Percentiles rank a stretch among this genome's conserved stretches.
Conservation (phyloP, 2,329 filamentous ascomycete genomes). For the Onygena corvina region DNA sequence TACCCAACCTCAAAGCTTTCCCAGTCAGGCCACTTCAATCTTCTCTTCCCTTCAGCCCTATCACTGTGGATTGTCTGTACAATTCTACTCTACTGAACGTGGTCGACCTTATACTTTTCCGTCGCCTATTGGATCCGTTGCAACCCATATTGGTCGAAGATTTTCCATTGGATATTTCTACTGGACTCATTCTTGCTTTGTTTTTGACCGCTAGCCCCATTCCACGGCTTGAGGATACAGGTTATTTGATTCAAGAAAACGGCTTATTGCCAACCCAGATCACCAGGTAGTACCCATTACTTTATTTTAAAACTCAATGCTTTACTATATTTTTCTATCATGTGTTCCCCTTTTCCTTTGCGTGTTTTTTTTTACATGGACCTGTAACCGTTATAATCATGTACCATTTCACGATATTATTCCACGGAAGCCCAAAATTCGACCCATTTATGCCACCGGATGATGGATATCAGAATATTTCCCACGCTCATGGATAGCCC, state of each 20-base stretch:
- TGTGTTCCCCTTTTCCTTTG: conserved; percentile 12
- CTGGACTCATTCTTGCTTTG: conserved; percentile 14
- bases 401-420: conserved; percentile 6
- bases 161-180: conserved; percentile 11
- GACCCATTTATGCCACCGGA: background rate
- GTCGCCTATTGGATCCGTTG: conserved; percentile 8
- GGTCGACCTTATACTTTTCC: conserved; percentile 7
- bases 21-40: background rate
- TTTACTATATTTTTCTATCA: conserved; percentile 16
- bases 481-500: conserved; percentile 16
- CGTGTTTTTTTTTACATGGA: conserved; percentile 8
- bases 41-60: background rate
- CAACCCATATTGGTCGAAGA: conserved; percentile 10
- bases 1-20: conserved; percentile 6
- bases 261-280: conserved; percentile 15
- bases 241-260: conserved; percentile 22
- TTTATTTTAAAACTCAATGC: conserved; percentile 22
- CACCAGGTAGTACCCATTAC: conserved; percentile 34
- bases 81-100: conserved; percentile 7
- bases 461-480: conserved; percentile 4
- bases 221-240: conserved; percentile 13
- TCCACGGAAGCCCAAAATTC: background rate
- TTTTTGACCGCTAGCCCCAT: conserved; percentile 6
- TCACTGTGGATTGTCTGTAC: background rate
- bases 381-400: conserved; percentile 17